These are phyloP conservation scores for Senecio squalidus DNA, from an alignment of 140 eudicot species.

Conservation along the genomic window DNA sequence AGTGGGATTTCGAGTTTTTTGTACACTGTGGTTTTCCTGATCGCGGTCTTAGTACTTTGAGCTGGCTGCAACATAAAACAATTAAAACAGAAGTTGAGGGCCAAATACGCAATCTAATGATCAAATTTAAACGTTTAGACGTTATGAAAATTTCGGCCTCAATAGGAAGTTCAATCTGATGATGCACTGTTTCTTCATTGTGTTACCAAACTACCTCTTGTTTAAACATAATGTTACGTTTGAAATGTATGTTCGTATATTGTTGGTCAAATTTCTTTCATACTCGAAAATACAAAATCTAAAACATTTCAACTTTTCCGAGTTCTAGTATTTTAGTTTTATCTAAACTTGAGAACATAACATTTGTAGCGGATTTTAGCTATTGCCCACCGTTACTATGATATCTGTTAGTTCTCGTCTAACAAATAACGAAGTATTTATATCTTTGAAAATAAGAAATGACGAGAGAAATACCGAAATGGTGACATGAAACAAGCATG, in stretches of 20 bases:
- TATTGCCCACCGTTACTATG: neutral
- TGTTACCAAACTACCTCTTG: neutral
- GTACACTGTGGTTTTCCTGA: neutral
- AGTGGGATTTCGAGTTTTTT: neutral
- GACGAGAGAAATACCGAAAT: slow-evolving; percentile 20
- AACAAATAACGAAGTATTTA: neutral
- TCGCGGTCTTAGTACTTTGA: neutral
- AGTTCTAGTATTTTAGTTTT: too few relatives aligned
- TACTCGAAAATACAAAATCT: too few relatives aligned
- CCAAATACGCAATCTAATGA: too few relatives aligned
- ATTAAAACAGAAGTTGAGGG: neutral
- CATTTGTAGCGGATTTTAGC: neutral
- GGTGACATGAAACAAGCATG: slow-evolving; percentile 28
- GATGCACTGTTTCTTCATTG: neutral
- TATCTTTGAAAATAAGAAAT: neutral
- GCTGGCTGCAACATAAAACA: neutral
- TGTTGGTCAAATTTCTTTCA: too few relatives aligned
- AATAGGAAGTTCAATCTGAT: neutral
- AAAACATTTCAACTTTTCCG: too few relatives aligned
- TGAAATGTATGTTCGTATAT: too few relatives aligned
- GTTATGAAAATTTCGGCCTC: neutral
- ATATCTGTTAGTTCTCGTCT: neutral
- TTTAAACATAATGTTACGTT: too few relatives aligned
- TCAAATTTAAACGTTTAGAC: neutral
- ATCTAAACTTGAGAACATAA: too few relatives aligned